A percentile compares a stretch with the other conserved stretches of the same genome.
phyloP scores from a whole-genome alignment of 2,329 filamentous ascomycete species.

The Sporothrix brasiliensis region DNA sequence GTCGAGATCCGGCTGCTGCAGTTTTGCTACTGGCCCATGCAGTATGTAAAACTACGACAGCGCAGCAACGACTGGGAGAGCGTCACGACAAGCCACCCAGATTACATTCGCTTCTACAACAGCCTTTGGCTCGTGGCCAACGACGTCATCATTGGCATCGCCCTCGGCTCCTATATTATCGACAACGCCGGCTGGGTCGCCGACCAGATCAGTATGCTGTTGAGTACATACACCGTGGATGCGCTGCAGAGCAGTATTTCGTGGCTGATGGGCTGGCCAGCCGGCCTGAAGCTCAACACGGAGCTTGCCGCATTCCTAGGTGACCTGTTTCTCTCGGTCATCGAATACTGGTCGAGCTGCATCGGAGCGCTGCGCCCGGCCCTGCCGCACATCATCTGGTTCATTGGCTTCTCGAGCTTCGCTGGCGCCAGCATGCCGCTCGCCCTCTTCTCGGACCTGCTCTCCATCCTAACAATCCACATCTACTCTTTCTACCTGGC shows the following conservation, averaged over 20 bases:
- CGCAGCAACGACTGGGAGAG: constrained; percentile 93
- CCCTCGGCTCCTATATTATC: constrained; percentile 93
- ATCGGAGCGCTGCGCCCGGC: constrained; percentile 76
- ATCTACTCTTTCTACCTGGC: constrained; percentile 99
- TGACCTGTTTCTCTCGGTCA: constrained; percentile 96
- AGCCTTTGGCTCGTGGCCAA: constrained; percentile 98
- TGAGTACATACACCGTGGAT: constrained; percentile 82
- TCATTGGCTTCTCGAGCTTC: constrained; percentile 93
- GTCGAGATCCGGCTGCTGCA: constrained; percentile 96
- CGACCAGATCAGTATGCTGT: constrained; percentile 71
- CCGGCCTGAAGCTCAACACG: constrained; percentile 90
- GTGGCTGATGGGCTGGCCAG: constrained; percentile 96
- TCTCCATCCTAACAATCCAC: constrained; percentile 89
- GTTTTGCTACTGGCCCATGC: constrained; percentile 98
- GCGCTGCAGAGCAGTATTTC: constrained; percentile 85
- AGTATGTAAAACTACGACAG: constrained; percentile 88
- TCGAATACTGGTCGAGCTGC: constrained; percentile 91
- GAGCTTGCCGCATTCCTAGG: constrained; percentile 93
- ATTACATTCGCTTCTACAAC: constrained; percentile 99
- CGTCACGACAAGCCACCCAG: constrained; percentile 90
- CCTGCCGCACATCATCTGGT: constrained; percentile 84
- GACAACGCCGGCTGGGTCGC: constrained; percentile 89
- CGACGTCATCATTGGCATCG: constrained; percentile 97
- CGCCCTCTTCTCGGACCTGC: constrained; percentile 88
- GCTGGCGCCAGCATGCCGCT: constrained; percentile 97